These are phyloP conservation scores for Colletotrichum siamense DNA, from an alignment of 2,329 filamentous ascomycete genomes.

Conservation along the genomic window DNA sequence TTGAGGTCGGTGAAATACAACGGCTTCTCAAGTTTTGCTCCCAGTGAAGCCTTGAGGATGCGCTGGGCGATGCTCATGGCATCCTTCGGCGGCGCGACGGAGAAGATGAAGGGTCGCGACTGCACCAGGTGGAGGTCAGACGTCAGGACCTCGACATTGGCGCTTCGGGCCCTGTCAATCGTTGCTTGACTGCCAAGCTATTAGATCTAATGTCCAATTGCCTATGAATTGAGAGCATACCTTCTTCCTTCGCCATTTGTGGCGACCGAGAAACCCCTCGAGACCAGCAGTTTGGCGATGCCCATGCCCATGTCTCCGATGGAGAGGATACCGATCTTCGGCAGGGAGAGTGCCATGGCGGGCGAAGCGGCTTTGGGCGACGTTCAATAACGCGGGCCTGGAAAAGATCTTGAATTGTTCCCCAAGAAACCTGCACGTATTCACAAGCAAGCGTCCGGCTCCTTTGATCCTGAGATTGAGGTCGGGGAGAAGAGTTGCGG, in stretches of 20 bases:
- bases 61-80: conserved; percentile 64
- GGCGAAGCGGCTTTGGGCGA: not conserved
- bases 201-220: too few species aligned
- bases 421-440: not conserved
- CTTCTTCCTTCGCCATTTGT: conserved; percentile 55
- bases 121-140: conserved; percentile 63
- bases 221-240: conserved; percentile 27
- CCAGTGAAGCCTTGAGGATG: conserved; percentile 55
- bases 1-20: conserved; percentile 71
- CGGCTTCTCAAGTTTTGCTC: conserved; percentile 35
- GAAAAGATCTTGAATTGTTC: not conserved
- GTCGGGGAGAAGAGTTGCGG: not conserved
- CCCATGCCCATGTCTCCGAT: conserved; percentile 61
- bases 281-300: conserved; percentile 52
- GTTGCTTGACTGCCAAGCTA: conserved; percentile 56
- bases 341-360: not conserved
- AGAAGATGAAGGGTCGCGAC: conserved; percentile 65
- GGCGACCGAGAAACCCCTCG: conserved; percentile 52
- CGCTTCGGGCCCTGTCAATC: conserved; percentile 56
- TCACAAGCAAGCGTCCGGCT: not conserved
- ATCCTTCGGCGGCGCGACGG: conserved; percentile 70
- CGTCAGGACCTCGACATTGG: conserved; percentile 56
- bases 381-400: not conserved
- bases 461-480: fast-evolving
- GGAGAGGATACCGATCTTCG: conserved; percentile 54